Conservation (phyloP, 768 basidiomycete species). For the Phylloporus sp. region DNA sequence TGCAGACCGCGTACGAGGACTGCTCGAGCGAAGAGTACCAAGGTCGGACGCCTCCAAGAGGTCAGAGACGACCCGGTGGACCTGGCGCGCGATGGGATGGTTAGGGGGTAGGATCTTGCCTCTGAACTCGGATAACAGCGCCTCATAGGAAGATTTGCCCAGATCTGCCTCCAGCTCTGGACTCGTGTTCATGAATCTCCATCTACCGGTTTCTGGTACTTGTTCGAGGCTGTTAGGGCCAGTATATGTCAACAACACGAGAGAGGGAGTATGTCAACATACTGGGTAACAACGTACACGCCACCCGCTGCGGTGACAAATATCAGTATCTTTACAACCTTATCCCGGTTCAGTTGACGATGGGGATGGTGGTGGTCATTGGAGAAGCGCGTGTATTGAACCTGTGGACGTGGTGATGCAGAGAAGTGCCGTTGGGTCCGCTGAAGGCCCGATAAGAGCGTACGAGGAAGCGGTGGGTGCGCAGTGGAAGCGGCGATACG, state of each 20-base stretch:
- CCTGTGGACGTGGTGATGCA: conserved; percentile 14
- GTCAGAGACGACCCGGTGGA: conserved; percentile 63
- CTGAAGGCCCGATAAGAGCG: neutral
- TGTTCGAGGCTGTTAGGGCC: conserved; percentile 64
- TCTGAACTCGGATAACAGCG: conserved; percentile 51
- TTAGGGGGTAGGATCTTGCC: conserved; percentile 57
- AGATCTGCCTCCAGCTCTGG: conserved; percentile 54
- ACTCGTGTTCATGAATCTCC: conserved; percentile 82
- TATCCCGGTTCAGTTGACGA: conserved; percentile 9
- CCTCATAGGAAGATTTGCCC: conserved; percentile 35
- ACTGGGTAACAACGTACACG: conserved; percentile 31
- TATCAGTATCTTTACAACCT: conserved; percentile 10
- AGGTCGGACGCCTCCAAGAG: conserved; percentile 72
- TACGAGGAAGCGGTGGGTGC: neutral
- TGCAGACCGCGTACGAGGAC: conserved; percentile 1
- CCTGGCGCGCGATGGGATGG: conserved; percentile 63
- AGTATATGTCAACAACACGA: neutral
- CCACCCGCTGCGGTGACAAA: conserved; percentile 19
- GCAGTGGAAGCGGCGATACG: neutral
- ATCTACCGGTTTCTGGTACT: conserved; percentile 82
- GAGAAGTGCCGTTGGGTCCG: conserved; percentile 17
- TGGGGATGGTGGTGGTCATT: conserved; percentile 2
- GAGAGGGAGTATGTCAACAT: conserved; percentile 2
- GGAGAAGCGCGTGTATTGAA: conserved; percentile 29
- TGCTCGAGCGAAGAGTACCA: conserved; percentile 44